phyloP scores from a whole-genome alignment of 2,329 filamentous ascomycete genomes.

The Sphaceloma murrayae region DNA sequence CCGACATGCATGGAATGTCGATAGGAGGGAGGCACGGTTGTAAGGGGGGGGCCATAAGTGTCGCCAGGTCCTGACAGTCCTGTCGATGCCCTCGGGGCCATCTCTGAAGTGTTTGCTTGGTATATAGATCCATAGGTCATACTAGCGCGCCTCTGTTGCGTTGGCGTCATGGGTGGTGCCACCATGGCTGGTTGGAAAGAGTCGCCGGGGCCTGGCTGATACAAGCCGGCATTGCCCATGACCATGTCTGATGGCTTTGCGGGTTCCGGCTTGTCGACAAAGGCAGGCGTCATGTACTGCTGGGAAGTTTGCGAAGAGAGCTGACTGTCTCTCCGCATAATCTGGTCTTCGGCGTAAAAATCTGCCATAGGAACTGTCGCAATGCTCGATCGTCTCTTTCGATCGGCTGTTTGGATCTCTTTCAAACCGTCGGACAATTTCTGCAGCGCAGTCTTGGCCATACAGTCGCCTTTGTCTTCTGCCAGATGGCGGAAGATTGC shows the following conservation, averaged over 20 bases:
- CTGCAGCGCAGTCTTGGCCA: neutral
- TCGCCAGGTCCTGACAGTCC: neutral
- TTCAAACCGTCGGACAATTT: constrained; percentile 1
- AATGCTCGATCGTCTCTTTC: constrained; percentile 3
- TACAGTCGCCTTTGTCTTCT: neutral
- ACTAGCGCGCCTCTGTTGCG: neutral
- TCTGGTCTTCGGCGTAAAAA: neutral
- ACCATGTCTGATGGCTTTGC: neutral
- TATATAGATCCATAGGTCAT: constrained; percentile 1
- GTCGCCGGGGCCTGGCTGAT: neutral
- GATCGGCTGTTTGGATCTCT: neutral
- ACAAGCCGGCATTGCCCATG: neutral
- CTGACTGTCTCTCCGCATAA: constrained; percentile 12
- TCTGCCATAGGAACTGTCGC: neutral
- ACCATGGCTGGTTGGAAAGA: neutral
- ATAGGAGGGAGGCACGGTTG: neutral
- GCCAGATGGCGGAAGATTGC: constrained; percentile 7
- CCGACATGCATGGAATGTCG: constrained; percentile 3
- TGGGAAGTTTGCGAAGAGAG: neutral
- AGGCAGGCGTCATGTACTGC: neutral
- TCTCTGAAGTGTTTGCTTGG: neutral
- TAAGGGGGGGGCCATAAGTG: neutral
- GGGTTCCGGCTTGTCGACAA: neutral
- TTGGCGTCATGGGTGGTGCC: neutral
- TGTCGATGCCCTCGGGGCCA: neutral